Evolutionary conservation across 257 asterid species (phyloP), one percentile per base, ranked within the genome.

Genomic region (Scutellaria galericulata): DNA sequence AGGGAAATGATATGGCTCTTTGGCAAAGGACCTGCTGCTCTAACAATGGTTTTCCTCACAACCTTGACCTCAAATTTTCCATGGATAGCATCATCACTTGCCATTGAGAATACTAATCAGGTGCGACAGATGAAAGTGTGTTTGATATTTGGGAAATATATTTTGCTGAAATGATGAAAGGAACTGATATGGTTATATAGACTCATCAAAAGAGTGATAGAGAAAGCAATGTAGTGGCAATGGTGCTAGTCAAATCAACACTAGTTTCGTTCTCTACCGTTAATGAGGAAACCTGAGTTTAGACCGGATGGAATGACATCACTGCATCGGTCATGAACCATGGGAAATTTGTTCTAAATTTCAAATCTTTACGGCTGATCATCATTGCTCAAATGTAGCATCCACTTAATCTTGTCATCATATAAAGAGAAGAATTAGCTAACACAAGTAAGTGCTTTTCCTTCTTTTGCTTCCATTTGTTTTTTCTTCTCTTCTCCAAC

Each of bases 31-130:
- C 48, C 78, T 46, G 59, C 67, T 35, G 86, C 82, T 65, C 76
- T 80, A 6, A 83, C 89, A 13, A 83, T 59, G 55, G 85, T 75
- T 78, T 81, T 69, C 45, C 65, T 64, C 20, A 70, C 71, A 71
- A 81, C 31, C 20, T 39, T 54, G 44, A 84, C 87, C 64, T 81
- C 74, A 20, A 84, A 84, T 2, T 61, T 75, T 24, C 52, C 73
- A 20, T 46, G 37, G 39, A 20, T 45, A 57, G 65, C 66, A 10
- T 57, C 52, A 15, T 39, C 45, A 14, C 12, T 73, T 56, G 77
- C 82, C 82, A 77, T 81, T 61, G 12, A 46, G 46, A 66, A 72
- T 8, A 3, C 7, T 8, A 35, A 41, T 51, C 18, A 7, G 51
- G 42, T 39, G 31, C 12, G 8, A 10, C 4, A 13, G 15, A 9